phyloP scores from a whole-genome alignment of 1,139 yeast genomes.

The Debaryomyces nepalensis region DNA sequence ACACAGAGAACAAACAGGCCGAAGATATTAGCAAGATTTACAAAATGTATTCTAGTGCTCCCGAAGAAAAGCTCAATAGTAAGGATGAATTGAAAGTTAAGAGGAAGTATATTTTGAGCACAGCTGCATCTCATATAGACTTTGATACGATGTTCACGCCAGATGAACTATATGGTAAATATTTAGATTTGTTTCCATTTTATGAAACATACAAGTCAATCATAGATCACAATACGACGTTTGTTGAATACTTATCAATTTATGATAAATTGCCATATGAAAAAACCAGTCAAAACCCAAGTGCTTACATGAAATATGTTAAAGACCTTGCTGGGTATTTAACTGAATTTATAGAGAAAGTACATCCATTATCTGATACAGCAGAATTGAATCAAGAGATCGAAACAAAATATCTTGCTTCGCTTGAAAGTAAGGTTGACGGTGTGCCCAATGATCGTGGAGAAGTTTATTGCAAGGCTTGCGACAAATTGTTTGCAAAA shows the following conservation, averaged over 20 bases:
- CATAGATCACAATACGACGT: conserved; percentile 38
- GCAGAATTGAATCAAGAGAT: conserved; percentile 37
- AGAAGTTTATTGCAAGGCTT: conserved; percentile 61
- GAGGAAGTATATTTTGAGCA: conserved; percentile 47
- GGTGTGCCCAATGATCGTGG: conserved; percentile 33
- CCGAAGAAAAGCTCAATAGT: conserved; percentile 22
- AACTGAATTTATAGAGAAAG: conserved; percentile 44
- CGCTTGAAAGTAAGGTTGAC: conserved; percentile 15
- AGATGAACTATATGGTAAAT: conserved; percentile 69
- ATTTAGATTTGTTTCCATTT: conserved; percentile 57
- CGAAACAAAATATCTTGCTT: conserved; percentile 31
- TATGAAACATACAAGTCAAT: conserved; percentile 59
- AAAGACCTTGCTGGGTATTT: conserved; percentile 51
- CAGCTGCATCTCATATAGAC: conserved; percentile 53
- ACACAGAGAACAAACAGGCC: conserved; percentile 21
- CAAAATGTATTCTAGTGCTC: conserved; percentile 41
- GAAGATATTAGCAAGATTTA: conserved; percentile 41
- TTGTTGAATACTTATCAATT: conserved; percentile 54
- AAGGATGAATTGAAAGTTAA: conserved; percentile 32
- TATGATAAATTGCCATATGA: conserved; percentile 46
- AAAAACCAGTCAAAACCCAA: conserved; percentile 28
- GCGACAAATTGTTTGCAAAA: conserved; percentile 68
- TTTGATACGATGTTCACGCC: conserved; percentile 55
- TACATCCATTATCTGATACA: conserved; percentile 56
- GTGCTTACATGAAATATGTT: conserved; percentile 50